Percentiles rank a stretch among this genome's conserved stretches.
These are phyloP conservation scores for Mallotus repandus DNA, from an alignment of 441 rosid genomes.

Conservation along the genomic window DNA sequence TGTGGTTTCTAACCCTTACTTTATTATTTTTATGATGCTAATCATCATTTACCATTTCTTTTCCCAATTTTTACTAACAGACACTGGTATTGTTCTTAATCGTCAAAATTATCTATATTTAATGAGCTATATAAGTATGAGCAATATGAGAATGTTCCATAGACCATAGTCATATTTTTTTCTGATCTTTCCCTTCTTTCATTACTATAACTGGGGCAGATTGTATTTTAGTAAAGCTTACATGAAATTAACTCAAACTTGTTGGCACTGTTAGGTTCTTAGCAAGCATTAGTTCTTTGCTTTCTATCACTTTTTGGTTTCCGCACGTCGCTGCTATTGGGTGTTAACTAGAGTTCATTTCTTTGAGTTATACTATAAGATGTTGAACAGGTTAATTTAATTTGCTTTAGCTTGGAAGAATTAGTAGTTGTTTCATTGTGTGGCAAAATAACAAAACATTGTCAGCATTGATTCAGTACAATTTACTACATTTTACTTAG, in stretches of 20 bases:
- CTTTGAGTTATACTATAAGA: slow-evolving; percentile 92
- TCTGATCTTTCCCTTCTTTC: neutral
- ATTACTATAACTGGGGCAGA: neutral
- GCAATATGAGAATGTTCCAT: neutral
- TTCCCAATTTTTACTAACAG: slow-evolving; percentile 36
- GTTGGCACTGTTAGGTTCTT: too few species aligned
- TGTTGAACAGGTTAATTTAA: slow-evolving; percentile 78
- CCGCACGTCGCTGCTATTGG: slow-evolving; percentile 99
- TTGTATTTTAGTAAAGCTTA: neutral
- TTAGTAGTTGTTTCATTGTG: slow-evolving; percentile 17
- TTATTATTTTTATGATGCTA: neutral
- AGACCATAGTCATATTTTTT: neutral
- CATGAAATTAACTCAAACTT: too few species aligned
- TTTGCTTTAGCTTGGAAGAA: slow-evolving; percentile 22
- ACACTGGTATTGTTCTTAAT: slow-evolving; percentile 18
- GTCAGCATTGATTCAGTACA: neutral
- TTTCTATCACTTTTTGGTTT: slow-evolving; percentile 83
- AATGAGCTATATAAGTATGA: neutral
- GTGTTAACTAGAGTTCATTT: slow-evolving; percentile 88
- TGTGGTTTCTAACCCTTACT: neutral
- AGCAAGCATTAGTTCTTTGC: too few species aligned
- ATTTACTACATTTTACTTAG: slow-evolving; percentile 32
- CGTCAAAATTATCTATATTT: neutral
- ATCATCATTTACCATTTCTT: neutral
- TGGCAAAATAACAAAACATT: too few species aligned